Percentiles rank a stretch among this genome's conserved stretches.
phyloP scores from a whole-genome alignment of 306 rosid genomes.

The Glycine tomentella region DNA sequence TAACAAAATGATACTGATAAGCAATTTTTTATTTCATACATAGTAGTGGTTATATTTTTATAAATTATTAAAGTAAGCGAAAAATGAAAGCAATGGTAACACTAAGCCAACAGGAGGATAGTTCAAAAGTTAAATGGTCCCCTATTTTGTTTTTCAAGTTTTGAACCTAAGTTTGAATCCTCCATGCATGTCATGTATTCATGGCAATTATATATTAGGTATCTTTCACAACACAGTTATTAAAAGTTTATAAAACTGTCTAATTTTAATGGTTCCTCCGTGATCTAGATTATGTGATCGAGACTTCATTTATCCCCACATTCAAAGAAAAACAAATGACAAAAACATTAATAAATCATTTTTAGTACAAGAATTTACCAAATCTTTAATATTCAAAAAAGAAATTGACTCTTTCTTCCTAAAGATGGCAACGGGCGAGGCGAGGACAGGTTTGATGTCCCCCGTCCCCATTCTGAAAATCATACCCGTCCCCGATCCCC shows the following conservation, averaged over 20 bases:
- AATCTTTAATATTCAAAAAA: background rate
- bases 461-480: too few relatives aligned
- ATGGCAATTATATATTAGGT: background rate
- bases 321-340: background rate
- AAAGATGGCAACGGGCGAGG: too few relatives aligned
- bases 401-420: background rate
- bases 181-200: background rate
- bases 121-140: background rate
- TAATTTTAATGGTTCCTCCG: background rate
- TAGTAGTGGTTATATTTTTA: background rate
- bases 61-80: background rate
- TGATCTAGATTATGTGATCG: background rate
- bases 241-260: background rate
- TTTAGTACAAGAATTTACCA: slow-evolving; percentile 3
- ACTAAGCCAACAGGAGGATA: background rate
- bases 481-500: too few relatives aligned
- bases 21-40: background rate
- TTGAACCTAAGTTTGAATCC: background rate
- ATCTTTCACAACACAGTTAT: too few relatives aligned
- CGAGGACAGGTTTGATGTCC: too few relatives aligned
- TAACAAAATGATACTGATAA: too few relatives aligned
- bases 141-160: background rate
- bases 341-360: background rate
- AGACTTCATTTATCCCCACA: background rate
- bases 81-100: background rate